phyloP scores from a whole-genome alignment of 176 grass and related monocot genomes.

The Rhynchospora tenuis region DNA sequence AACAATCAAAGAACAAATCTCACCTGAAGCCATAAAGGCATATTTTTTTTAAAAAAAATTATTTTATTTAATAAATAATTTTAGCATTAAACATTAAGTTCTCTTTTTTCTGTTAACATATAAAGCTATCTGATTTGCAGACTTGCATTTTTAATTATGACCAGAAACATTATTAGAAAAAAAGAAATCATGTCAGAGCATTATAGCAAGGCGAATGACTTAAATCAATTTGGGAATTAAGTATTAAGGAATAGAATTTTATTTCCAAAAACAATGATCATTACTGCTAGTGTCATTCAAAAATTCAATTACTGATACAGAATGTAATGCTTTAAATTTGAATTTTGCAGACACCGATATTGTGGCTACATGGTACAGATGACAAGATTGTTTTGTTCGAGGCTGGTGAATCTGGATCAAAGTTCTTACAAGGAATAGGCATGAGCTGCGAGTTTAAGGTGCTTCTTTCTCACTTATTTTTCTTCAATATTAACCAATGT shows the following conservation, averaged over 20 bases:
- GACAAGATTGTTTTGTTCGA: conserved; percentile 22
- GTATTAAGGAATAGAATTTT: not conserved
- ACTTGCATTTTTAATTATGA: not conserved
- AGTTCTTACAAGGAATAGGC: conserved; percentile 29
- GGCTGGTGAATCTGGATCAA: conserved; percentile 21
- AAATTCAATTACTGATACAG: not conserved
- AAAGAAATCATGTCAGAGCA: not conserved
- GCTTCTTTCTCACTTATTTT: not conserved
- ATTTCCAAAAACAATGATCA: not conserved
- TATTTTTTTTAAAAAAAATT: not conserved
- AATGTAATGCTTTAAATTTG: conserved; percentile 16
- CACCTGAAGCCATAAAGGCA: conserved; percentile 72
- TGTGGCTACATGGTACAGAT: conserved; percentile 31
- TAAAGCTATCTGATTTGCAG: not conserved
- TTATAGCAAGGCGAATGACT: not conserved
- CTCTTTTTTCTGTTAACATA: not conserved
- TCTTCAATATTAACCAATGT: conserved; percentile 10
- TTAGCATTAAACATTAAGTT: not conserved
- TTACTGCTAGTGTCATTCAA: not conserved
- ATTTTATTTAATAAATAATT: not conserved
- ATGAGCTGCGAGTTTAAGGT: conserved; percentile 33
- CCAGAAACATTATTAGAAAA: not conserved
- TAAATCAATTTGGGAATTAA: not conserved
- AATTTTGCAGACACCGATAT: conserved; percentile 18
- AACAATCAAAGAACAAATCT: conserved; percentile 56